phyloP scores from a whole-genome alignment of 2,329 filamentous ascomycete species.

The Metarhizium brunneum region DNA sequence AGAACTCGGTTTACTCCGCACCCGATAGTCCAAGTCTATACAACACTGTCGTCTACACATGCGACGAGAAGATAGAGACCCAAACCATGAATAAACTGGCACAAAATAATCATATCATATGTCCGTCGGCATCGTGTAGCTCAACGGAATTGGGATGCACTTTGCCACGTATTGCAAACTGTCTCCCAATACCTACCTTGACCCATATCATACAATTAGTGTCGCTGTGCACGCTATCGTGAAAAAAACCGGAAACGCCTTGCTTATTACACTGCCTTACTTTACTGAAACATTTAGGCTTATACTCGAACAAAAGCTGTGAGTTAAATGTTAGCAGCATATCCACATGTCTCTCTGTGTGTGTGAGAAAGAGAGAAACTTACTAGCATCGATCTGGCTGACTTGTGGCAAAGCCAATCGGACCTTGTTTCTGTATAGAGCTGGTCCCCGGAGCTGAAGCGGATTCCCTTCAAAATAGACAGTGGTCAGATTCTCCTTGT shows the following conservation, averaged over 20 bases:
- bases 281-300: not conserved
- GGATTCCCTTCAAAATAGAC: constrained; percentile 97
- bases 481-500: constrained; percentile 73
- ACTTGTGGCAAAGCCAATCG: constrained; percentile 78
- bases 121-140: not conserved
- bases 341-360: not conserved
- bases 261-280: not conserved
- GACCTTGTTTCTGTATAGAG: constrained; percentile 90
- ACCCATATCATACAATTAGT: not conserved
- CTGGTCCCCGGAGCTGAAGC: constrained; percentile 68
- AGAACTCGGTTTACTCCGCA: too few relatives aligned
- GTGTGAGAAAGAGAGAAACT: constrained; percentile 32
- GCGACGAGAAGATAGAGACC: too few relatives aligned
- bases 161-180: not conserved
- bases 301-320: constrained; percentile 10
- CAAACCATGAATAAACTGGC: not conserved
- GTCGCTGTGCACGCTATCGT: not conserved
- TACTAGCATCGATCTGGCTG: constrained; percentile 93
- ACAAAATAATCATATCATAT: not conserved
- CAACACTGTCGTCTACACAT: too few relatives aligned
- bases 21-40: too few relatives aligned
- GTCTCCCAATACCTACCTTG: not conserved
- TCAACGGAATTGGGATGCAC: not conserved
- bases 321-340: not conserved
- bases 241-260: not conserved